Percentiles rank a stretch among this genome's conserved stretches.
Evolutionary conservation across 768 basidiomycete species (phyloP).

Genomic region (Lactifluus subvellereus): DNA sequence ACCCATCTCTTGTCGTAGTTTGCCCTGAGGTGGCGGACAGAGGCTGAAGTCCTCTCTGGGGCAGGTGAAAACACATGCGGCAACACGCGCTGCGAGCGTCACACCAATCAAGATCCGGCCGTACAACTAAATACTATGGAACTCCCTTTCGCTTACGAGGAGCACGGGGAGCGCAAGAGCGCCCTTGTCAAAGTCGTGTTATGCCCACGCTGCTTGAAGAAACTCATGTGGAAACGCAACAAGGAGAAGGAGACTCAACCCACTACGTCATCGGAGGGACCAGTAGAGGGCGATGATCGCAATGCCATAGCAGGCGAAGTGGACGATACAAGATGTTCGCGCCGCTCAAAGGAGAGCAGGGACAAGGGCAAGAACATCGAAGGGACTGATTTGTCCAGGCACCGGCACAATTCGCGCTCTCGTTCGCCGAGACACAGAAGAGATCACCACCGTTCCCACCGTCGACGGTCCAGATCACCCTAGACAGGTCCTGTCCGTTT

Average conservation of each 20-base stretch:
- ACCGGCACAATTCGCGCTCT: slow-evolving; percentile 17
- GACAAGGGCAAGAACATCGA: background rate
- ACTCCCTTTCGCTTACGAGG: slow-evolving; percentile 84
- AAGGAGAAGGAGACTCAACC: slow-evolving; percentile 46
- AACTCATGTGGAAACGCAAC: slow-evolving; percentile 80
- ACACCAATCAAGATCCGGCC: slow-evolving; percentile 28
- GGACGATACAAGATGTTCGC: background rate
- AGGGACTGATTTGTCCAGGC: background rate
- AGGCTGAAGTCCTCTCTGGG: slow-evolving; percentile 80
- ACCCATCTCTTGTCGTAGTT: slow-evolving; percentile 43
- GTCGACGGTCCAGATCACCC: slow-evolving; percentile 7
- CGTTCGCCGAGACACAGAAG: slow-evolving; percentile 21
- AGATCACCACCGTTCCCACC: background rate
- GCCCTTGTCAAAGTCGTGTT: slow-evolving; percentile 90
- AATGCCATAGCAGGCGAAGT: background rate
- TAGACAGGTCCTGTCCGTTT: background rate
- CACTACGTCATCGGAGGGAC: background rate
- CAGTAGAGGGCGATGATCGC: background rate
- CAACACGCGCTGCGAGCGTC: slow-evolving; percentile 77
- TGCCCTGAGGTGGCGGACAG: slow-evolving; percentile 90
- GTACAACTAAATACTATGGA: slow-evolving; percentile 65
- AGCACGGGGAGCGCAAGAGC: slow-evolving; percentile 66
- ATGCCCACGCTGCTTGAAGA: slow-evolving; percentile 71
- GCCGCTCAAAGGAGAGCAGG: slow-evolving; percentile 2
- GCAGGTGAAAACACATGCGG: slow-evolving; percentile 86